Conservation (phyloP, 1,284 basidiomycete species). For the Cutaneotrichosporon dermatis region DNA sequence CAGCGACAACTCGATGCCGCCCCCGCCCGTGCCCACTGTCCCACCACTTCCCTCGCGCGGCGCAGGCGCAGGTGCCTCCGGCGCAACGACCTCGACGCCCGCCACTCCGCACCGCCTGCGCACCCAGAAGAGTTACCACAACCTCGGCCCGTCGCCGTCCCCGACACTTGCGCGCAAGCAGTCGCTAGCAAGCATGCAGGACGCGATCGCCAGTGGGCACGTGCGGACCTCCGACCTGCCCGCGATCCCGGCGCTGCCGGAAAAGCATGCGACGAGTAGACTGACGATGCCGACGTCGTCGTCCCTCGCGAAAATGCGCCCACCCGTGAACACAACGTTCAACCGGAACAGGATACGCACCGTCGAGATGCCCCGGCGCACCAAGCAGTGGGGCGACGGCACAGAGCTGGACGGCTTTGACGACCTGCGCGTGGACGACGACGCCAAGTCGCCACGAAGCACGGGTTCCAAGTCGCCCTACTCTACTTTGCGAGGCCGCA, state of each 20-base stretch:
- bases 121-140: conserved; percentile 43
- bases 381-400: conserved; percentile 75
- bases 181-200: conserved; percentile 39
- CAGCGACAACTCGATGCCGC: conserved; percentile 7
- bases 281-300: conserved; percentile 77
- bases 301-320: conserved; percentile 64
- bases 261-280: conserved; percentile 46
- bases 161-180: conserved; percentile 39
- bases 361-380: conserved; percentile 68
- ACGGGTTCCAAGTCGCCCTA: conserved; percentile 1
- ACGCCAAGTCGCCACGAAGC: conserved; percentile 3
- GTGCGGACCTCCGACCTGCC: conserved; percentile 11
- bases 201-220: conserved; percentile 27
- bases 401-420: conserved; percentile 88
- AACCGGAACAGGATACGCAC: background rate
- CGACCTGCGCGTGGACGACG: conserved; percentile 71
- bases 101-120: conserved; percentile 31
- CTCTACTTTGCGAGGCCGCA: background rate
- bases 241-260: conserved; percentile 6
- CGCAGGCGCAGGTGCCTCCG: background rate
- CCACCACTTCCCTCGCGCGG: conserved; percentile 1
- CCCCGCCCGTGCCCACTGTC: conserved; percentile 16
- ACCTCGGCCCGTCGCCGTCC: conserved; percentile 24
- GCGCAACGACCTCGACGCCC: background rate
- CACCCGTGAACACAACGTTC: conserved; percentile 53